Evolutionary conservation across 1,284 basidiomycete genomes (phyloP), one percentile per base, ranked within the genome.

Genomic region (Trichosporon inkin): DNA sequence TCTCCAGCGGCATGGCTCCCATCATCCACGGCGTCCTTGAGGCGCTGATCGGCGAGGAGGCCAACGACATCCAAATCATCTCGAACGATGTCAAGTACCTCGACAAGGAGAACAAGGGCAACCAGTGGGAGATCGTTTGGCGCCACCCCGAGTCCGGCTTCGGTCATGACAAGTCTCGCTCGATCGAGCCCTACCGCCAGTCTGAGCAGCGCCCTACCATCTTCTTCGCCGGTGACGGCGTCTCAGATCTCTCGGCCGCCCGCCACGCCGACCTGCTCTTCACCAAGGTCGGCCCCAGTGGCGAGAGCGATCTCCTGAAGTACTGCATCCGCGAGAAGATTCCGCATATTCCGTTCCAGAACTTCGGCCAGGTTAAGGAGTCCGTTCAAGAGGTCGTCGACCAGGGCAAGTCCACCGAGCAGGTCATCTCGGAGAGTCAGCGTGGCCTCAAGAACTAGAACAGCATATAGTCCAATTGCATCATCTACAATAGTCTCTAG

Each of bases 211-310:
- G 86, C 14, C 93, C 93, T 2, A 87, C 84, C 0, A 81, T 94
- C 16, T 93, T 96, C 79, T 96, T 95, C 84, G 93, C 94, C 67
- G 93, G 93, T 0, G 93, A 97, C 73, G 93, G 93, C 49, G 93
- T 95, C 57, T 91, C 89, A 88, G 92, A 95, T 76, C 84, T 96
- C 77, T 91, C 89, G 10, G 93, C 93, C 1, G 93, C 93, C 0
- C 82, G 82, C 58, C 89, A 93, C 68, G 91, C 93, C 19, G 91
- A 96, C 78, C 80, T 92, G 17, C 83, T 97, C 24, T 95, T 95
- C 75, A 91, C 93, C 64, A 96, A 96, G 78, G 74, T 80, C 68
- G 90, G 89, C 70, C 80, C 80, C 0, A 85, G 85, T 64, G 87
- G 86, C 53, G 89, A 91, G 68, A 94, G 92, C 70, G 92, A 96